Evolutionary conservation across 2,329 filamentous ascomycete genomes (phyloP).

Genomic region (Pseudonectria buxi): DNA sequence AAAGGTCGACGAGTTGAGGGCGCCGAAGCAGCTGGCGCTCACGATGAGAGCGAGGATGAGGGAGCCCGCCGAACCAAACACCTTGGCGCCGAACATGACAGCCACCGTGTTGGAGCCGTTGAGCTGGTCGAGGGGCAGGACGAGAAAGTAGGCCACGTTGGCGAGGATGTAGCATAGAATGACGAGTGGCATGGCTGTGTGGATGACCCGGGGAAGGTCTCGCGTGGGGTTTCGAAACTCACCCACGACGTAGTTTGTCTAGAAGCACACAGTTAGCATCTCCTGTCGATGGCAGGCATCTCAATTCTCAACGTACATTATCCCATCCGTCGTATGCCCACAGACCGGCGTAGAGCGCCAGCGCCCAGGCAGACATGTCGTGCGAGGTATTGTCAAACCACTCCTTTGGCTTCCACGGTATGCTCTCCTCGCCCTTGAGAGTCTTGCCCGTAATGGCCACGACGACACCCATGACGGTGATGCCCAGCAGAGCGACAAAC

Average conservation of each 20-base stretch:
- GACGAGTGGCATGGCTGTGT: conserved; percentile 92
- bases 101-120: conserved; percentile 92
- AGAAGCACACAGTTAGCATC: conserved; percentile 13
- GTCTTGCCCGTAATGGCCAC: conserved; percentile 83
- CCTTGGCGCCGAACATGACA: conserved; percentile 82
- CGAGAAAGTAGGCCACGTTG: conserved; percentile 90
- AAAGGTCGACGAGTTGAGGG: conserved; percentile 90
- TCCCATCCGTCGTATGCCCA: conserved; percentile 99
- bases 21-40: conserved; percentile 85
- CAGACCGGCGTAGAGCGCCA: conserved; percentile 88
- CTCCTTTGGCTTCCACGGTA: conserved; percentile 77
- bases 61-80: conserved; percentile 78
- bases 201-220: conserved; percentile 89
- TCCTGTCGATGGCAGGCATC: neutral
- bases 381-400: conserved; percentile 86
- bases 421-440: conserved; percentile 64
- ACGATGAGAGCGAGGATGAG: conserved; percentile 84
- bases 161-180: conserved; percentile 86
- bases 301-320: conserved; percentile 57
- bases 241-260: conserved; percentile 97
- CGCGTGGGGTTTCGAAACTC: conserved; percentile 89
- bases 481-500: conserved; percentile 79
- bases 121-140: conserved; percentile 73
- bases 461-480: conserved; percentile 81
- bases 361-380: conserved; percentile 80